Evolutionary conservation across 2,329 filamentous ascomycete species (phyloP), one percentile per base, ranked within the genome.

Genomic region (Exophiala alcalophila): DNA sequence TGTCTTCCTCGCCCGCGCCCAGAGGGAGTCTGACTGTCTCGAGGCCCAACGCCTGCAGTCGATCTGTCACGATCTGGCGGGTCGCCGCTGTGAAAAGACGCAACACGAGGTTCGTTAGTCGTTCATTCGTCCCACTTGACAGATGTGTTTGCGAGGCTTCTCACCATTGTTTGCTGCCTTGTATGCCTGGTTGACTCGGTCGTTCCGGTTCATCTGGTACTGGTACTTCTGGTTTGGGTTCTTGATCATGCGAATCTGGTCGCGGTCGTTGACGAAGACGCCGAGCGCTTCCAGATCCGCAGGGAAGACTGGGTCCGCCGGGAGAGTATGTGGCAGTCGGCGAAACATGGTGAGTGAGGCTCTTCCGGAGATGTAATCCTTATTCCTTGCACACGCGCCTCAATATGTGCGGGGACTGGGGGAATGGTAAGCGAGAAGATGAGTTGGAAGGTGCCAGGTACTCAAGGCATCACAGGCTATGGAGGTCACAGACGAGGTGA

Each of bases 111-210:
- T 14, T 11, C 8, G 11, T 11, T 10, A 19, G 12, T 23, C 6
- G 28, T 10, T 30, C 28, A 16, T 18, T n/a, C n/a, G n/a, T n/a
- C n/a, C n/a, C n/a, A n/a, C n/a, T n/a, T n/a, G n/a, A n/a, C n/a
- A n/a, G n/a, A n/a, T n/a, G n/a, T n/a, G n/a, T n/a, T n/a, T n/a
- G n/a, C n/a, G n/a, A n/a, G n/a, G n/a, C n/a, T n/a, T 62, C 70
- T 53, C 61, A 86, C 87, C 66, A 57, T 94, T 83, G 65, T 94
- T 80, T 26, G 81, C 73, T 52, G 84, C 84, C 12, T 83, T 76
- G 57, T 88, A 86, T 14, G 83, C 72, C 27, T 83, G 76, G 61
- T 95, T 95, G 65, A 83, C 75, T 25, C 88, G 81, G n/a, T 77
- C 70, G 62, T 88, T 89, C 55, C 78, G 81, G 60, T 77, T 83